Evolutionary conservation across 345 rosid species (phyloP), one percentile per base, ranked within the genome.

Genomic region (Acer yangbiense): DNA sequence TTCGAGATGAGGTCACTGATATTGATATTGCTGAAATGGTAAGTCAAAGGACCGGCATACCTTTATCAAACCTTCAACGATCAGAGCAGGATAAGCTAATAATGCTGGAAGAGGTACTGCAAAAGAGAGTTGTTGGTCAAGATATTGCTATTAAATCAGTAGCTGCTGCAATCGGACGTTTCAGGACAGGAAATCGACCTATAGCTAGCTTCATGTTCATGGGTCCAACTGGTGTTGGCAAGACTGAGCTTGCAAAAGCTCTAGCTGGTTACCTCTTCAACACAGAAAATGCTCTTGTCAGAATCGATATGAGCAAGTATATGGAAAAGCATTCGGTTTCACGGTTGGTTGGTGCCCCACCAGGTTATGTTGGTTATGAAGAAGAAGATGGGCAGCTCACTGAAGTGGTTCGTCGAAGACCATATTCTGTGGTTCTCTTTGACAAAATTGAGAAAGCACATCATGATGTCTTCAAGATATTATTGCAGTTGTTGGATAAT

Each of bases 371-470:
- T 16, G 75, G 75, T 23, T 43, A 71, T 27, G 41, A 48, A 32
- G 75, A 55, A 71, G 75, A 25, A 72, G 65, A 55, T 46, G 75
- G 75, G 65, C 75, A 72, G 21, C 65, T 72, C 25, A 72, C 75
- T 7, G 75, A 71, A 7, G 44, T 35, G 3, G 21, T 52, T 14
- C 54, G 75, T 14, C 16, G 46, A 29, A 52, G 75, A 16, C 75
- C 75, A 1, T 71, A 52, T 57, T 13, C 64, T 12, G 75, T 71
- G 3, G 9, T 54, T 1, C 20, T 71, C 1, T 71, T 72, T 23
- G 50, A 46, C 10, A 10, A 46, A 10, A 46, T 46, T 9, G 50
- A 46, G 50, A 46, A 46, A 10, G 14, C 75, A 0, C 75, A 72
- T 9, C 44, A 7, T 41, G 54, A 43, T 17, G 64, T 72, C 6